These are phyloP conservation scores for Neophaeococcomyces mojaviensis DNA, from an alignment of 2,329 filamentous ascomycete genomes.

Conservation along the genomic window DNA sequence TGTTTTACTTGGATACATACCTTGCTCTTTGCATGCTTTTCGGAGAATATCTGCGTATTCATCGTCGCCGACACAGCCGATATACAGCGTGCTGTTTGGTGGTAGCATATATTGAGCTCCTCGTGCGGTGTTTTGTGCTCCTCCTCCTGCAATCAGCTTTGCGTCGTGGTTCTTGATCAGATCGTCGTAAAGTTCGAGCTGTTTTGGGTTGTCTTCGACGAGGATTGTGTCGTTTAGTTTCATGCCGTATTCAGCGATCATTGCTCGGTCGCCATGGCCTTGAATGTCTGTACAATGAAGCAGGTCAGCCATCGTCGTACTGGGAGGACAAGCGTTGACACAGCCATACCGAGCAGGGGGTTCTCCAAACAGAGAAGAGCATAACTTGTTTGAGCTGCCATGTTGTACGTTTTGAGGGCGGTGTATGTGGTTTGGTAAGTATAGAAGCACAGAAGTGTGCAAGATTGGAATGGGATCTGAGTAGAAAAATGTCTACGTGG, in stretches of 20 bases:
- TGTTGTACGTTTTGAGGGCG: conserved; percentile 35
- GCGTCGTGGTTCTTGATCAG: conserved; percentile 86
- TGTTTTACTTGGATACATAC: conserved; percentile 44
- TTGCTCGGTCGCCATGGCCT: conserved; percentile 65
- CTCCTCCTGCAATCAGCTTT: conserved; percentile 90
- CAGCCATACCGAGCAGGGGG: conserved; percentile 70
- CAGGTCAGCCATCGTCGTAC: too few species aligned
- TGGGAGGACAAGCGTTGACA: neutral
- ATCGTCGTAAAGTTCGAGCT: conserved; percentile 85
- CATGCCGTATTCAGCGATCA: conserved; percentile 85
- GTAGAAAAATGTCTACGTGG: conserved; percentile 8
- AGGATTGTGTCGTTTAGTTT: conserved; percentile 98
- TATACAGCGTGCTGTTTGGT: conserved; percentile 80
- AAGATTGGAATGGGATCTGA: conserved; percentile 9
- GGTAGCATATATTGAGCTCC: conserved; percentile 90
- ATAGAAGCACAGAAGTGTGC: conserved; percentile 1
- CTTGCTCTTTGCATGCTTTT: conserved; percentile 77
- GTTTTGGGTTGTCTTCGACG: conserved; percentile 45
- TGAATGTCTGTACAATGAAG: conserved; percentile 65
- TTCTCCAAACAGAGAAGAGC: conserved; percentile 93
- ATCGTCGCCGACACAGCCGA: conserved; percentile 90
- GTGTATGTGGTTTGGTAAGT: conserved; percentile 10
- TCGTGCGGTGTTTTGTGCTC: conserved; percentile 93
- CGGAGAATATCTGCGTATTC: conserved; percentile 86
- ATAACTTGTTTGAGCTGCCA: conserved; percentile 67